phyloP scores from a whole-genome alignment of 306 rosid genomes.

The Dryas drummondii region DNA sequence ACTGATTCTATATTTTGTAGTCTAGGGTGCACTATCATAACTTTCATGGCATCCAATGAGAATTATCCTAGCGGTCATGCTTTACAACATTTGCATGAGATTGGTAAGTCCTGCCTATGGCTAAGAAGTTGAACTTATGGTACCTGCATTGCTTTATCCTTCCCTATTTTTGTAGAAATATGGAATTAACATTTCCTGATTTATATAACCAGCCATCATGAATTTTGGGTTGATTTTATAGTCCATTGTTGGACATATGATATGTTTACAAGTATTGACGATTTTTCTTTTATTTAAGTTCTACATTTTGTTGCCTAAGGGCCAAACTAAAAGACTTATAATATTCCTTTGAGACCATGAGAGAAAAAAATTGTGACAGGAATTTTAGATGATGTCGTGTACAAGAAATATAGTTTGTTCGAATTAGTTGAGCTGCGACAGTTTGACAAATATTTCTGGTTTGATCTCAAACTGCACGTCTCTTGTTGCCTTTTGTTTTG shows the following conservation, averaged over 20 bases:
- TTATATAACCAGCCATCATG: background rate
- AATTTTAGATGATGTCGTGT: background rate
- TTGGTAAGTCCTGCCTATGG: conserved; percentile 43
- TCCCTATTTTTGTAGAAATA: background rate
- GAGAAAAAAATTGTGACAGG: background rate
- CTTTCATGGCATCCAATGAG: conserved; percentile 83
- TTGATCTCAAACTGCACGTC: background rate
- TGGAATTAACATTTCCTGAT: background rate
- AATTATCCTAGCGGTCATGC: conserved; percentile 94
- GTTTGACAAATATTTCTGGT: background rate
- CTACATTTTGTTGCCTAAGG: background rate
- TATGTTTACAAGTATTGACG: background rate
- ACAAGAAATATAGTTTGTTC: background rate
- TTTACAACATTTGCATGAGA: conserved; percentile 63
- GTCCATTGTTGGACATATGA: background rate
- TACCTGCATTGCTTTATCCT: background rate
- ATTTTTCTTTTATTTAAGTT: background rate
- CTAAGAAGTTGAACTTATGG: background rate
- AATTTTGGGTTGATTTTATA: background rate
- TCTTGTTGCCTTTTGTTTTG: background rate
- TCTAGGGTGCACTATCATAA: conserved; percentile 67
- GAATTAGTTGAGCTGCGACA: background rate
- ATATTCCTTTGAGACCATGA: background rate
- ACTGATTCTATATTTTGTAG: conserved; percentile 58
- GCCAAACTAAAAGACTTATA: background rate